Conservation (phyloP, 1,284 basidiomycete species). For the Flammula alnicola region DNA sequence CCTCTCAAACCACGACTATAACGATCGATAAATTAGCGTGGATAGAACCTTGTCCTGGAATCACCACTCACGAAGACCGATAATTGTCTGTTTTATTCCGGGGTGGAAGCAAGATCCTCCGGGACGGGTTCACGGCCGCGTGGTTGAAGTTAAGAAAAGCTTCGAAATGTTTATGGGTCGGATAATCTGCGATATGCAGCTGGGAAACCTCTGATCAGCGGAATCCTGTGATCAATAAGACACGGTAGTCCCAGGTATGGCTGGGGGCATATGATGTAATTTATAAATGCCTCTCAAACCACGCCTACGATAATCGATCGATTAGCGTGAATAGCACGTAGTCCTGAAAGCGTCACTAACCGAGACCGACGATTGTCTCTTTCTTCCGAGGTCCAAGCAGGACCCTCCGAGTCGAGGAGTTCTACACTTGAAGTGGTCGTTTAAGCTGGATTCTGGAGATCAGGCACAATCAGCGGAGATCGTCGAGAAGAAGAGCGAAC, state of each 20-base stretch:
- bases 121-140: no score
- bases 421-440: slow-evolving; percentile 3
- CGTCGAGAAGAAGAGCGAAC: slow-evolving; percentile 6
- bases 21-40: no score
- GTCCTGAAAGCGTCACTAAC: no score
- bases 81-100: no score
- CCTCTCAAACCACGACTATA: slow-evolving; percentile 11
- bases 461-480: slow-evolving; percentile 28
- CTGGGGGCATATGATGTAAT: slow-evolving; percentile 11
- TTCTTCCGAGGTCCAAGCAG: slow-evolving; percentile 14
- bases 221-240: slow-evolving; percentile 8
- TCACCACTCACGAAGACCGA: no score
- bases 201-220: background rate
- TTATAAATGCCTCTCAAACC: slow-evolving; percentile 1
- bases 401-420: slow-evolving; percentile 14
- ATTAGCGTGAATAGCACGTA: slow-evolving; percentile 21
- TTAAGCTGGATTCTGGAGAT: slow-evolving; percentile 21
- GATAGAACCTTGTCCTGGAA: no score
- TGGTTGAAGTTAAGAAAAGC: no score
- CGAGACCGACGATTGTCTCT: slow-evolving; percentile 4
- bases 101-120: no score
- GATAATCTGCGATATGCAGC: no score
- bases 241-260: slow-evolving; percentile 10
- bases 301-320: slow-evolving; percentile 22
- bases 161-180: no score